Percentiles rank a stretch among this genome's conserved stretches.
phyloP scores from a whole-genome alignment of 2,329 filamentous ascomycete genomes.

The Paecilomyces formosus region DNA sequence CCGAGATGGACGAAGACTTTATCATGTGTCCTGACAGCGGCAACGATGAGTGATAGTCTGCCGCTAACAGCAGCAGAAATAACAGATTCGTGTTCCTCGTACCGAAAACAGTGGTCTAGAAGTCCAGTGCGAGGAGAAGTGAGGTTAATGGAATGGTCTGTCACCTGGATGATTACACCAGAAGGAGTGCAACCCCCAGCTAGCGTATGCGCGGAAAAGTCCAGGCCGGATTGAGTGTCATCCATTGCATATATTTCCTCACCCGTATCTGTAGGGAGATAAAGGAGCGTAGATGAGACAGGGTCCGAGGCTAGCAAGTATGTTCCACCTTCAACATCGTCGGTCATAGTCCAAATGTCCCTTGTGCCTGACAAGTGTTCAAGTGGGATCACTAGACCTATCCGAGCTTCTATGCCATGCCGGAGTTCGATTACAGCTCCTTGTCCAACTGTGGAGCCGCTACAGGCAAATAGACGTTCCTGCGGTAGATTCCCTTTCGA shows the following conservation, averaged over 20 bases:
- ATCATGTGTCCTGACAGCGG: conserved; percentile 17
- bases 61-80: conserved; percentile 24
- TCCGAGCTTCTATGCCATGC: conserved; percentile 61
- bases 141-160: conserved; percentile 27
- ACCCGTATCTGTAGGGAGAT: conserved; percentile 27
- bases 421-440: conserved; percentile 63
- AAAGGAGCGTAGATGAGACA: conserved; percentile 30
- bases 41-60: conserved; percentile 18
- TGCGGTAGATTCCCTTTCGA: conserved; percentile 22
- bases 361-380: conserved; percentile 33
- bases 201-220: conserved; percentile 36
- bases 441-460: conserved; percentile 51
- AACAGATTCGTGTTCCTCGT: conserved; percentile 14
- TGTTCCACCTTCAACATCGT: conserved; percentile 20
- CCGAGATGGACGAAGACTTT: conserved; percentile 21
- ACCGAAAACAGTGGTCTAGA: conserved; percentile 15
- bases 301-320: conserved; percentile 38
- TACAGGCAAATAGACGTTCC: conserved; percentile 61
- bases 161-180: conserved; percentile 36
- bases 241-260: conserved; percentile 33
- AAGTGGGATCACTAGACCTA: conserved; percentile 41
- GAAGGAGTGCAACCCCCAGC: conserved; percentile 31
- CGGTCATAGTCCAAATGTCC: conserved; percentile 38
- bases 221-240: conserved; percentile 31
- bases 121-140: conserved; percentile 14